Percentiles rank a stretch among this genome's conserved stretches.
Conservation (phyloP, 2,329 filamentous ascomycete genomes). For the Fusarium coffeatum region DNA sequence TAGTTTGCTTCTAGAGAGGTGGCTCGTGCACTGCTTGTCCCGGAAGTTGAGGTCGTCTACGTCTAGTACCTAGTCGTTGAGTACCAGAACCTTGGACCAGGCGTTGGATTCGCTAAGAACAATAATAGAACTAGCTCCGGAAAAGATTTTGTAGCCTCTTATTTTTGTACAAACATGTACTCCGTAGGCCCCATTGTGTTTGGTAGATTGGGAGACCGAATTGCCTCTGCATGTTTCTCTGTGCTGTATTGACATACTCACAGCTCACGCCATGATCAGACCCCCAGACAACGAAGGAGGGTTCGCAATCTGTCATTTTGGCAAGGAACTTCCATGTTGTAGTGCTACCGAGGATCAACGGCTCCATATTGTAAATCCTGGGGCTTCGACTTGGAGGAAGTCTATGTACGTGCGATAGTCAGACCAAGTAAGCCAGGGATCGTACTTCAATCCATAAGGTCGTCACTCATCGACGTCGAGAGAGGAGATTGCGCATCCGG, state of each 20-base stretch:
- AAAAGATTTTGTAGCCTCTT: constrained; percentile 13
- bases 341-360: constrained; percentile 29
- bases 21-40: constrained; percentile 33
- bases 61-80: constrained; percentile 1
- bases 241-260: background rate
- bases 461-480: constrained; percentile 13
- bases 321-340: constrained; percentile 21
- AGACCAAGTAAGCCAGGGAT: constrained; percentile 2
- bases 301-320: background rate
- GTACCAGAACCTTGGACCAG: constrained; percentile 31
- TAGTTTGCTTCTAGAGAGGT: constrained; percentile 18
- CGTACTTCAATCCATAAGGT: constrained; percentile 28
- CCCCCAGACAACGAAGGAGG: background rate
- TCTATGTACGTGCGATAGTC: constrained; percentile 5
- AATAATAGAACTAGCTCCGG: constrained; percentile 12
- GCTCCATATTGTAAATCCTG: constrained; percentile 19
- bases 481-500: constrained; percentile 44
- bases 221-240: background rate
- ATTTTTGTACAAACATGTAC: constrained; percentile 1
- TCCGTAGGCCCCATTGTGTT: background rate
- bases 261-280: constrained; percentile 1
- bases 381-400: background rate
- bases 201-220: background rate
- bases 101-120: constrained; percentile 21
- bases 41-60: constrained; percentile 10